Conservation (phyloP, 805 yeast species). For the Yamadazyma sp. region DNA sequence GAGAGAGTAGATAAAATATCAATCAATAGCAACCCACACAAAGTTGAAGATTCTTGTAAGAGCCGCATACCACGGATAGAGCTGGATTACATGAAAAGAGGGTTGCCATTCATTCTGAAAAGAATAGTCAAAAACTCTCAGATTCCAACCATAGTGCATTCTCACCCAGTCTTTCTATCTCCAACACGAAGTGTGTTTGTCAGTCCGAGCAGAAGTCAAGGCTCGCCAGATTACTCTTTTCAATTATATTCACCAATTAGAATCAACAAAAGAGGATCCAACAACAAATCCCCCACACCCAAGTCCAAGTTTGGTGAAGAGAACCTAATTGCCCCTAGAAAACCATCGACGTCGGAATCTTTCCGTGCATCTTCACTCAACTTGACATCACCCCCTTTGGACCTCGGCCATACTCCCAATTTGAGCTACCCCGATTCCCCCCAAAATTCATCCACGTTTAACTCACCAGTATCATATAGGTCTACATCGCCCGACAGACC, state of each 20-base stretch:
- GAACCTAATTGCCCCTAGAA: background rate
- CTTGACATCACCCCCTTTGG: constrained; percentile 8
- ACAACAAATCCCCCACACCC: constrained; percentile 15
- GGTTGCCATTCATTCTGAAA: constrained; percentile 1
- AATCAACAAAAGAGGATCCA: constrained; percentile 5
- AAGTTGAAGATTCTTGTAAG: background rate
- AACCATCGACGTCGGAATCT: constrained; percentile 8
- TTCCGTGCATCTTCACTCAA: constrained; percentile 9
- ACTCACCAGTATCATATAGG: constrained; percentile 15
- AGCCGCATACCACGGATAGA: constrained; percentile 5
- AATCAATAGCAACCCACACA: background rate
- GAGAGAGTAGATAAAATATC: background rate
- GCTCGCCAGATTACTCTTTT: constrained; percentile 6
- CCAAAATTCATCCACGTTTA: constrained; percentile 4
- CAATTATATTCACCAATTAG: constrained; percentile 6
- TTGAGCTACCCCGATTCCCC: constrained; percentile 9
- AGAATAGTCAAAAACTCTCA: constrained; percentile 2
- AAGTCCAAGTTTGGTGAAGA: constrained; percentile 2
- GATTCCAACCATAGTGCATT: constrained; percentile 31
- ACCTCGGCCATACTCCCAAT: constrained; percentile 11
- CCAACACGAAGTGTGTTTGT: constrained; percentile 15
- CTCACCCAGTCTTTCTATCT: constrained; percentile 33
- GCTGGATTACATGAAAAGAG: background rate
- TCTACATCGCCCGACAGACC: constrained; percentile 36
- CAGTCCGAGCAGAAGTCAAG: background rate